Percentiles rank a stretch among this genome's conserved stretches.
These are phyloP conservation scores for Helenozyma baotianmanensis DNA, from an alignment of 805 yeast genomes.

Conservation along the genomic window DNA sequence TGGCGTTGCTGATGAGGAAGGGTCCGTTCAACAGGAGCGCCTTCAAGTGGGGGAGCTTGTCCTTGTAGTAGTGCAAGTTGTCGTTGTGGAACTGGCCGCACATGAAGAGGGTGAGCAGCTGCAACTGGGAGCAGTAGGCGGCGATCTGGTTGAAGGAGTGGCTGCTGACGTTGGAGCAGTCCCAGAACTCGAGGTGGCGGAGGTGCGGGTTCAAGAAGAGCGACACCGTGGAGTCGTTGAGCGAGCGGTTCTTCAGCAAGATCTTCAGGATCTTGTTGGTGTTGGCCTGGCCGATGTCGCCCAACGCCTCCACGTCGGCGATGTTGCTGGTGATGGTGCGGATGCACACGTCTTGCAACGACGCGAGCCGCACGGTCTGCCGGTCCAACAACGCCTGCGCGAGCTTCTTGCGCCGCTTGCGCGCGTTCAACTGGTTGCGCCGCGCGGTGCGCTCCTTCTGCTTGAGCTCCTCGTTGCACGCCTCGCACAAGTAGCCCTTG, in stretches of 20 bases:
- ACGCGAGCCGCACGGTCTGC: slow-evolving; percentile 56
- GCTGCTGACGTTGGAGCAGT: slow-evolving; percentile 74
- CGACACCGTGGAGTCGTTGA: slow-evolving; percentile 66
- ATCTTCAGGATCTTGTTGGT: slow-evolving; percentile 70
- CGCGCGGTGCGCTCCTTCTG: slow-evolving; percentile 42
- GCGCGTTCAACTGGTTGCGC: slow-evolving; percentile 55
- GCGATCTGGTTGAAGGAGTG: slow-evolving; percentile 68
- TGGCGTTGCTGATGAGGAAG: slow-evolving; percentile 67
- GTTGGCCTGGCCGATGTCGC: slow-evolving; percentile 78
- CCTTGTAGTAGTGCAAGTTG: slow-evolving; percentile 57
- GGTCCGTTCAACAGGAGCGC: slow-evolving; percentile 80
- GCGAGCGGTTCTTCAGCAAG: slow-evolving; percentile 74
- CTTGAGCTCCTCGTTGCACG: slow-evolving; percentile 45
- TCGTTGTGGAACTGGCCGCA: slow-evolving; percentile 89
- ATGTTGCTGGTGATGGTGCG: slow-evolving; percentile 60
- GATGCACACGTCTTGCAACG: slow-evolving; percentile 81
- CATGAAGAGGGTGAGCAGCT: slow-evolving; percentile 69
- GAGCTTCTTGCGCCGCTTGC: slow-evolving; percentile 69
- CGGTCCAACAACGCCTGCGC: slow-evolving; percentile 83
- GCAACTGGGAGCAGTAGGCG: slow-evolving; percentile 71
- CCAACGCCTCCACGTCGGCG: slow-evolving; percentile 72
- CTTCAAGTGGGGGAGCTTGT: slow-evolving; percentile 52
- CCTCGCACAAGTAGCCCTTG: slow-evolving; percentile 64
- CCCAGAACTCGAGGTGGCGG: slow-evolving; percentile 73
- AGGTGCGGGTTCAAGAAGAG: slow-evolving; percentile 65